Evolutionary conservation across 1,139 yeast genomes (phyloP).

Genomic region (Nakaseomyces kungkrabaensis): DNA sequence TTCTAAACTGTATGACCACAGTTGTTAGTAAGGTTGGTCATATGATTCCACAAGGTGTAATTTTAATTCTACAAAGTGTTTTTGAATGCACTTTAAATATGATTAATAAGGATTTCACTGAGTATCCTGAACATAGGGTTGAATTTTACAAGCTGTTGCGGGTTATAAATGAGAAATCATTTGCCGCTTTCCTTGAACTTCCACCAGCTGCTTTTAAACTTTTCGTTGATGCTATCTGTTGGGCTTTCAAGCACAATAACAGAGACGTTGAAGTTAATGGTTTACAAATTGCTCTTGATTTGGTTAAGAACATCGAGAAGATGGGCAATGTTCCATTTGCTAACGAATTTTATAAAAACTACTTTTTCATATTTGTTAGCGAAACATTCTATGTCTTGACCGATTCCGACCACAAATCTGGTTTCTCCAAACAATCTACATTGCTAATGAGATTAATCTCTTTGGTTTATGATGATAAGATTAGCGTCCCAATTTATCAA

Average conservation of each 20-base stretch:
- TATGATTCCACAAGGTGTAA: conserved; percentile 84
- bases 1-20: conserved; percentile 86
- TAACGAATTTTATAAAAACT: conserved; percentile 78
- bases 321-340: conserved; percentile 71
- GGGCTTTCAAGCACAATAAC: conserved; percentile 97
- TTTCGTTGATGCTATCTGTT: conserved; percentile 83
- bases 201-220: conserved; percentile 90
- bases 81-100: conserved; percentile 90
- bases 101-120: conserved; percentile 92
- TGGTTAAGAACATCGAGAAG: conserved; percentile 73
- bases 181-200: conserved; percentile 74
- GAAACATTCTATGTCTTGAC: conserved; percentile 91
- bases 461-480: conserved; percentile 66
- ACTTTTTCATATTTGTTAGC: conserved; percentile 78
- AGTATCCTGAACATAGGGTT: conserved; percentile 95
- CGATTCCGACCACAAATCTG: conserved; percentile 96
- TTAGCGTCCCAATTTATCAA: conserved; percentile 67
- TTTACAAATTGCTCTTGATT: conserved; percentile 67
- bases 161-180: conserved; percentile 77
- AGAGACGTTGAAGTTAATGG: conserved; percentile 93
- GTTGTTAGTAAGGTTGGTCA: conserved; percentile 80
- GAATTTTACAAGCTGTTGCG: conserved; percentile 86
- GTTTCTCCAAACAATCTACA: conserved; percentile 81
- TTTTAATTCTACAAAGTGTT: conserved; percentile 76
- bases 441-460: conserved; percentile 77